Conservation (phyloP, 805 yeast species). For the Kockiozyma suomiensis region DNA sequence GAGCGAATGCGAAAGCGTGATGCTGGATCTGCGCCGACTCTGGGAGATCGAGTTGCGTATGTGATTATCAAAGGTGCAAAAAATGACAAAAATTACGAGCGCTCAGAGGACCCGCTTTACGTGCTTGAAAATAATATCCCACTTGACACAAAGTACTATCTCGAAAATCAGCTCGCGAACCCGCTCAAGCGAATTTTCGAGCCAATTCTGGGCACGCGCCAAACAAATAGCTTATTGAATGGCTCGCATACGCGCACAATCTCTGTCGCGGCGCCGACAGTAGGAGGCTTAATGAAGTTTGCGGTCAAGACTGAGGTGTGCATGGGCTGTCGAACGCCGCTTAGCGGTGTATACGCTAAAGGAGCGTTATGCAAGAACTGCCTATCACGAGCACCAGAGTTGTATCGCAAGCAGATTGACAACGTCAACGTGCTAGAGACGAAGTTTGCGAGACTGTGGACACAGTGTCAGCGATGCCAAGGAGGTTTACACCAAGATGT, state of each 20-base stretch:
- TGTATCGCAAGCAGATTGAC: conserved; percentile 79
- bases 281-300: conserved; percentile 89
- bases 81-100: conserved; percentile 83
- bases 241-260: conserved; percentile 85
- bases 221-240: conserved; percentile 70
- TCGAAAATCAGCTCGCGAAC: conserved; percentile 89
- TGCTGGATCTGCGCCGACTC: conserved; percentile 93
- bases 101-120: conserved; percentile 94
- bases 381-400: conserved; percentile 65
- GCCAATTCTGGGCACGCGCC: conserved; percentile 86
- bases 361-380: conserved; percentile 86
- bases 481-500: conserved; percentile 96
- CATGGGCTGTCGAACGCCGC: conserved; percentile 82
- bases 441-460: conserved; percentile 89
- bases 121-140: conserved; percentile 91
- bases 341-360: conserved; percentile 54
- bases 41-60: conserved; percentile 98
- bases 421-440: conserved; percentile 78
- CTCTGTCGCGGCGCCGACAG: conserved; percentile 65
- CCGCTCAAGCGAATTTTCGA: conserved; percentile 93
- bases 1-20: conserved; percentile 96
- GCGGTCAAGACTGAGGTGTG: conserved; percentile 88
- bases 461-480: conserved; percentile 97
- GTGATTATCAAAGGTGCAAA: conserved; percentile 84
- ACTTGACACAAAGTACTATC: conserved; percentile 89